Evolutionary conservation across 106 monocot genomes (phyloP), one percentile per base, ranked within the genome.

Genomic region (Apostasia ramifera): DNA sequence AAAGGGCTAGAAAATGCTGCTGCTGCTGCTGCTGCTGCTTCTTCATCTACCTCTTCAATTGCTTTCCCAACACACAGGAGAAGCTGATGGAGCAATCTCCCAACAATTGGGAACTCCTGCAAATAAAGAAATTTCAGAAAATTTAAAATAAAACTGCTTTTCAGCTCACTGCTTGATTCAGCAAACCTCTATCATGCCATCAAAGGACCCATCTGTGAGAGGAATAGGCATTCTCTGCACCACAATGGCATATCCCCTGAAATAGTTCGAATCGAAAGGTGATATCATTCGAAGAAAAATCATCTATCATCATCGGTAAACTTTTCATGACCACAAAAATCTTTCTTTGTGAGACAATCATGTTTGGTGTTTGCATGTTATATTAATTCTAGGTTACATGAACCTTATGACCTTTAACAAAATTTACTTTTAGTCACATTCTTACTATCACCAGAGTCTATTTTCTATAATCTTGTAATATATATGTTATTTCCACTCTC

Each of bases 31-130:
- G 51, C 45, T 45, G 46, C 3, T 43, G 3, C 61, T 2, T 47
- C 44, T 7, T 44, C 46, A 45, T 47, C 63, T 13, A 2, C n/a
- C 39, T 70, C 67, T 53, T 73, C 78, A 61, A 7, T 61, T 53
- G 47, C 63, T 67, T 72, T 59, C 8, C 55, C 86, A 58, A 73
- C 72, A 64, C 43, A 65, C 44, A 78, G 72, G 55, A 82, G 76
- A 79, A 85, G 86, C 50, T 86, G 82, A 47, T 61, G 13, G 1
- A 79, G 62, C 75, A 86, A 72, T 14, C 73, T 40, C 52, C 66
- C 56, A 13, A 86, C 70, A n/a, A 77, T 49, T 54, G 79, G 82
- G 61, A 76, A 86, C 75, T 86, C 79, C 86, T 86, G 47, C 45
- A 59, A 59, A 37, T 53, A 1, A 14, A 60, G n/a, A 53, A 67